Evolutionary conservation across 495 filamentous ascomycete species (phyloP).

Genomic region (Hypoxylon intermedium): DNA sequence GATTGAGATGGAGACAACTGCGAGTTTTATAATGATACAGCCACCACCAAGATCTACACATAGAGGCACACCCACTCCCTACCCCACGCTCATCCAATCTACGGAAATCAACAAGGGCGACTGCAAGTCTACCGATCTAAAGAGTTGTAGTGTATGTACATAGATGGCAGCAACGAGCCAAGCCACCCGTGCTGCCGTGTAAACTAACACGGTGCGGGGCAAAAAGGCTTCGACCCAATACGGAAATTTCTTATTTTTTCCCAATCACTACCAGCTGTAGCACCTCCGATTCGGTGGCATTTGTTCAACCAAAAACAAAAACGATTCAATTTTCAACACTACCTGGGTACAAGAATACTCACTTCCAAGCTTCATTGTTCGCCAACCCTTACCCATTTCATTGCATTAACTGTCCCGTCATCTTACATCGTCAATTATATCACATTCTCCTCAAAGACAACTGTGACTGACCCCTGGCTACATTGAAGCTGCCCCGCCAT

Average conservation of each 20-base stretch:
- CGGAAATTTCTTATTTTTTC: slow-evolving; percentile 22
- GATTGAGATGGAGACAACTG: no score
- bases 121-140: no score
- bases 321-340: slow-evolving; percentile 15
- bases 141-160: no score
- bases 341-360: neutral
- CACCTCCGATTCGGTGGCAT: slow-evolving; percentile 43
- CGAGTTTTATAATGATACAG: no score
- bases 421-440: neutral
- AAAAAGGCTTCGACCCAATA: neutral
- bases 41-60: no score
- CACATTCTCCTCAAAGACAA: no score
- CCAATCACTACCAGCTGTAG: slow-evolving; percentile 14
- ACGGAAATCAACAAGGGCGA: no score
- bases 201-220: neutral
- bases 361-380: slow-evolving; percentile 2
- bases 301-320: slow-evolving; percentile 15
- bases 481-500: slow-evolving; percentile 26
- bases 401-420: neutral
- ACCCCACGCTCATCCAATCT: no score
- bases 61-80: no score
- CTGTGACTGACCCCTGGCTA: neutral
- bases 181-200: no score
- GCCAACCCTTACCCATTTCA: neutral
- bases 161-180: no score